phyloP scores from a whole-genome alignment of 495 filamentous ascomycete genomes.

The Neurospora sublineolata region DNA sequence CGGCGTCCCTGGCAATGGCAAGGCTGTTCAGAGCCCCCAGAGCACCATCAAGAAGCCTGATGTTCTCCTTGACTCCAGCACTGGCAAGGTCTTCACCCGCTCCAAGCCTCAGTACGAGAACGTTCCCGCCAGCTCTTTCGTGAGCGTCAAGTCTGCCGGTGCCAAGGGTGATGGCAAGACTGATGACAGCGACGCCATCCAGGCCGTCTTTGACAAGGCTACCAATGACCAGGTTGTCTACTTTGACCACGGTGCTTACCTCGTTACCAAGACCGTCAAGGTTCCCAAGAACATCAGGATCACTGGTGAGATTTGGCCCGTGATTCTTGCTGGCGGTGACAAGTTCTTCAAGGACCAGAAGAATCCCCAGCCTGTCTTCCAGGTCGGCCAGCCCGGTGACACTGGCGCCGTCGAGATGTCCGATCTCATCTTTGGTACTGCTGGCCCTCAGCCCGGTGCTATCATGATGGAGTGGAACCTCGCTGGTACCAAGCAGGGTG shows the following conservation, averaged over 20 bases:
- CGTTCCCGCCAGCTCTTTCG: conserved; percentile 44
- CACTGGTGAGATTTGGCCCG: conserved; percentile 81
- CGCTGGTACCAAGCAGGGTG: conserved; percentile 51
- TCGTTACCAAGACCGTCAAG: conserved; percentile 72
- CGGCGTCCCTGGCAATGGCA: conserved; percentile 24
- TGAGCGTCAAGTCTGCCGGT: conserved; percentile 65
- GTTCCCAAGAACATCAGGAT: conserved; percentile 71
- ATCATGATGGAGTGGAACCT: conserved; percentile 91
- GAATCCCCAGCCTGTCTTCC: conserved; percentile 62
- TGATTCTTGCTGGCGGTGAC: conserved; percentile 71
- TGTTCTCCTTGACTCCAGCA: conserved; percentile 38
- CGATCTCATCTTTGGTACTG: conserved; percentile 70
- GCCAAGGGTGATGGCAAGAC: conserved; percentile 67
- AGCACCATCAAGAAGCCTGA: conserved; percentile 43
- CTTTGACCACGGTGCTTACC: conserved; percentile 85
- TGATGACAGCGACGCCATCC: conserved; percentile 61
- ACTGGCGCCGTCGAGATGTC: conserved; percentile 70
- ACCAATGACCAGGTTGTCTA: conserved; percentile 59
- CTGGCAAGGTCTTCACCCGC: conserved; percentile 50
- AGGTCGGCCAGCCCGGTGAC: conserved; percentile 72
- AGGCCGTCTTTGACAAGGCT: conserved; percentile 55
- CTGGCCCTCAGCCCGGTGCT: conserved; percentile 70
- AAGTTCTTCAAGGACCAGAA: conserved; percentile 53
- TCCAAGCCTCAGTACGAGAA: conserved; percentile 66
- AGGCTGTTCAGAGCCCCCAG: conserved; percentile 39